phyloP scores from a whole-genome alignment of 129 eudicot genomes.

The sunflower (Helianthus annuus) region DNA sequence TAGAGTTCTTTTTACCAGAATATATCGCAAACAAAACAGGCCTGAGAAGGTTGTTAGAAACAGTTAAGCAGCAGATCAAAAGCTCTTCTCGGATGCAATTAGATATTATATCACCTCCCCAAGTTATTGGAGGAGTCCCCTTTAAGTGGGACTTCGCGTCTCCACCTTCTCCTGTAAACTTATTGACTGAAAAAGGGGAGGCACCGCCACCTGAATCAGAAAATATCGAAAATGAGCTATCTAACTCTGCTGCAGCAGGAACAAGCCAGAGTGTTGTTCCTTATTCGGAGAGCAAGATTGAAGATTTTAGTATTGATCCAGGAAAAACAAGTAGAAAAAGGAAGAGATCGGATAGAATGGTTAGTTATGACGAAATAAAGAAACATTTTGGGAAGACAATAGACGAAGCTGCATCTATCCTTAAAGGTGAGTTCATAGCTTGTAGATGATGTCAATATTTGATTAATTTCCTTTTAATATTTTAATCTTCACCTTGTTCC shows the following conservation, averaged over 20 bases:
- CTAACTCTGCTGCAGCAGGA: not conserved
- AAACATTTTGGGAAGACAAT: conserved; percentile 13
- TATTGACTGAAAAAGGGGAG: conserved; percentile 13
- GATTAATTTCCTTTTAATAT: not conserved
- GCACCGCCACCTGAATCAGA: not conserved
- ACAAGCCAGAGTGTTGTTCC: conserved; percentile 19
- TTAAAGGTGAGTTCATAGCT: not conserved
- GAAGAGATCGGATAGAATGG: not conserved
- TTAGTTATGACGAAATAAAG: not conserved
- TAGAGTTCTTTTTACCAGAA: conserved; percentile 13
- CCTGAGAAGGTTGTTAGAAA: not conserved
- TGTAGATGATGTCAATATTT: not conserved
- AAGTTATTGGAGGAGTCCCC: not conserved
- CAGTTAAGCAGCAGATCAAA: not conserved
- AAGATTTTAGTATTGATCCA: not conserved
- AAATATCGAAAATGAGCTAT: not conserved
- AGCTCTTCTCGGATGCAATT: not conserved
- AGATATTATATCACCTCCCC: conserved; percentile 1
- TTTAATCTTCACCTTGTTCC: not conserved
- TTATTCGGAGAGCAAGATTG: not conserved
- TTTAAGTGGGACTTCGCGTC: not conserved
- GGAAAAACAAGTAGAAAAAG: not conserved
- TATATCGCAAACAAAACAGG: not conserved
- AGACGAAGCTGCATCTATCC: conserved; percentile 17
- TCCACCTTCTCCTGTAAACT: not conserved